phyloP scores from a whole-genome alignment of 2,329 filamentous ascomycete species.

The Colletotrichum tabaci region DNA sequence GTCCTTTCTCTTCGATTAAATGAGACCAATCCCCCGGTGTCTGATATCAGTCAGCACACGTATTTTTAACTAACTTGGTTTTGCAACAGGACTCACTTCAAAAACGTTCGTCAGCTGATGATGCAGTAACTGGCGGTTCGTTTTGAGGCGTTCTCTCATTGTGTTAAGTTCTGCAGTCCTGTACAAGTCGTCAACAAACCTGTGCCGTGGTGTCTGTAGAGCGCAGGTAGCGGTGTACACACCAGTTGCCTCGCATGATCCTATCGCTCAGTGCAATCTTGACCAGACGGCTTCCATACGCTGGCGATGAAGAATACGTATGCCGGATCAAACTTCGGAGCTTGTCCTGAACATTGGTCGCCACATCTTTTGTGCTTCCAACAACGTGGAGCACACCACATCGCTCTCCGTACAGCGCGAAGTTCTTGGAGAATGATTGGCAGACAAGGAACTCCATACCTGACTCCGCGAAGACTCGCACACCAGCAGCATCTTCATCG shows the following conservation, averaged over 20 bases:
- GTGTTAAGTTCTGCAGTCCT: constrained; percentile 21
- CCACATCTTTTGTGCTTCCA: constrained; percentile 5
- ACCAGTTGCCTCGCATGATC: constrained; percentile 16
- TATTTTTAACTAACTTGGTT: not conserved
- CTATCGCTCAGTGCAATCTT: constrained; percentile 19
- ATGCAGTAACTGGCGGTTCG: constrained; percentile 9
- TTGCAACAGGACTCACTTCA: not conserved
- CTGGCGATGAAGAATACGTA: constrained; percentile 30
- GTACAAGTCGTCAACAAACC: not conserved
- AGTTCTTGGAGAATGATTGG: constrained; percentile 58
- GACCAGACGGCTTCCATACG: constrained; percentile 27
- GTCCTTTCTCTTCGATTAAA: constrained; percentile 20
- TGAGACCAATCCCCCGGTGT: constrained; percentile 35
- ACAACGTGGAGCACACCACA: constrained; percentile 48
- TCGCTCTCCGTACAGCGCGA: constrained; percentile 55
- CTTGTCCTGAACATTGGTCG: constrained; percentile 28
- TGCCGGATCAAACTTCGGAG: constrained; percentile 35
- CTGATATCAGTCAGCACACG: not conserved
- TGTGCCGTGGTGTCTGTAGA: not conserved
- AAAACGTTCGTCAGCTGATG: constrained; percentile 8
- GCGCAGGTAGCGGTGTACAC: not conserved
- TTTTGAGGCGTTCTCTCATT: constrained; percentile 24
- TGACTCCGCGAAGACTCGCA: constrained; percentile 47
- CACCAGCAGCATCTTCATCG: constrained; percentile 51
- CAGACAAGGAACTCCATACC: constrained; percentile 51